These are phyloP conservation scores for Fraxinus sp. DNA, from an alignment of 305 asterid species.

Conservation along the genomic window DNA sequence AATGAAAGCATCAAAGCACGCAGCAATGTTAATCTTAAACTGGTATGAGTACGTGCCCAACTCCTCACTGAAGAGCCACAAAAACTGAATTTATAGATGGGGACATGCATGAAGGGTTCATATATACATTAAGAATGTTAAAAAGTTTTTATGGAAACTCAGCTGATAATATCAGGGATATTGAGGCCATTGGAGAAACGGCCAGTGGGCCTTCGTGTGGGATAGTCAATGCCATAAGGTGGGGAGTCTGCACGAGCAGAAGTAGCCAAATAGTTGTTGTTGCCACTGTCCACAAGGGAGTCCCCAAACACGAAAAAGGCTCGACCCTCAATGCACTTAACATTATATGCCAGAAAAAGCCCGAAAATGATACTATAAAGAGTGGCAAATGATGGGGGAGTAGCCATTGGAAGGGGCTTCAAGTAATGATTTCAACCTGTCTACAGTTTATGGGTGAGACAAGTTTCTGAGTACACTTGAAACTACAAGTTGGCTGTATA, in stretches of 20 bases:
- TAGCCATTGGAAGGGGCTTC: conserved; percentile 25
- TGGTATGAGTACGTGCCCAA: background rate
- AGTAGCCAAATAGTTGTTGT: conserved; percentile 66
- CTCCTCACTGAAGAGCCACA: background rate
- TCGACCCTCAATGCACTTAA: conserved; percentile 33
- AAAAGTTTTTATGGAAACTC: conserved; percentile 23
- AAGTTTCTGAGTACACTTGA: conserved; percentile 19
- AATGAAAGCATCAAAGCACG: background rate
- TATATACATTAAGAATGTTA: background rate
- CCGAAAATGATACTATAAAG: conserved; percentile 24
- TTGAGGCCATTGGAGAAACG: conserved; percentile 81
- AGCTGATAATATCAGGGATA: conserved; percentile 77
- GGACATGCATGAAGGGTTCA: background rate
- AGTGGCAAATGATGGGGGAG: conserved; percentile 19
- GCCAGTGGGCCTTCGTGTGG: conserved; percentile 58
- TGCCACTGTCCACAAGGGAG: conserved; percentile 76
- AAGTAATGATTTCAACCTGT: background rate
- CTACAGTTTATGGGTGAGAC: background rate
- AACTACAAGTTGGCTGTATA: conserved; percentile 3
- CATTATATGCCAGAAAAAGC: conserved; percentile 27
- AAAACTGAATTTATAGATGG: background rate
- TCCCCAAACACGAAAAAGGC: conserved; percentile 77
- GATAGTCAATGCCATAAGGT: conserved; percentile 76
- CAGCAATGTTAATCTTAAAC: background rate
- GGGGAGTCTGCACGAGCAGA: conserved; percentile 75